Evolutionary conservation across 768 basidiomycete species (phyloP).

Genomic region (Mrakia gelida): DNA sequence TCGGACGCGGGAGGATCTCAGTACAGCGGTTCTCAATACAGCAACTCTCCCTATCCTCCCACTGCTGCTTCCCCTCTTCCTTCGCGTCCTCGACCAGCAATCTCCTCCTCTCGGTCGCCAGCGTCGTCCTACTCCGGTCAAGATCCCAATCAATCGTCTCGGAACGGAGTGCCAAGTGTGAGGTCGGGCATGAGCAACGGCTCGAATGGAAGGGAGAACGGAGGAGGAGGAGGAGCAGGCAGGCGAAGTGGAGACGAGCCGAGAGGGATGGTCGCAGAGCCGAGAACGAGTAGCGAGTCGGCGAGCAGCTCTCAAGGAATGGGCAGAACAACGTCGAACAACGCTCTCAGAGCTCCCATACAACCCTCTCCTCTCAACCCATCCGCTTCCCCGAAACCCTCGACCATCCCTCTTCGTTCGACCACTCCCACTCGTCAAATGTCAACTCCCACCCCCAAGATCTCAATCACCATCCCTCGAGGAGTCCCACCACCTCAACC

Average conservation of each 20-base stretch:
- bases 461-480: background rate
- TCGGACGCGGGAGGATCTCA: constrained; percentile 4
- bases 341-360: background rate
- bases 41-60: constrained; percentile 3
- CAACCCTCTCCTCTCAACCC: constrained; percentile 2
- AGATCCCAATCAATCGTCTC: background rate
- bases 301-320: background rate
- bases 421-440: background rate
- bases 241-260: background rate
- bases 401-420: background rate
- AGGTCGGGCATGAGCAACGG: background rate
- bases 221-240: background rate
- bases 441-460: background rate
- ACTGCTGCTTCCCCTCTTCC: background rate
- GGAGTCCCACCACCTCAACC: background rate
- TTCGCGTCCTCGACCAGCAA: background rate
- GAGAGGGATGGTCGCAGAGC: background rate
- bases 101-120: constrained; percentile 15
- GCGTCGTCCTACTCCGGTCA: background rate
- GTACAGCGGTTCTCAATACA: constrained; percentile 1
- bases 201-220: background rate
- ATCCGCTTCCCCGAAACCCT: background rate
- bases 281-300: constrained; percentile 2
- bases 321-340: background rate
- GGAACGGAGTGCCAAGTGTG: background rate